Evolutionary conservation across 371 early-diverging fungal genomes (phyloP).

Genomic region (Rhizomucor miehei): DNA sequence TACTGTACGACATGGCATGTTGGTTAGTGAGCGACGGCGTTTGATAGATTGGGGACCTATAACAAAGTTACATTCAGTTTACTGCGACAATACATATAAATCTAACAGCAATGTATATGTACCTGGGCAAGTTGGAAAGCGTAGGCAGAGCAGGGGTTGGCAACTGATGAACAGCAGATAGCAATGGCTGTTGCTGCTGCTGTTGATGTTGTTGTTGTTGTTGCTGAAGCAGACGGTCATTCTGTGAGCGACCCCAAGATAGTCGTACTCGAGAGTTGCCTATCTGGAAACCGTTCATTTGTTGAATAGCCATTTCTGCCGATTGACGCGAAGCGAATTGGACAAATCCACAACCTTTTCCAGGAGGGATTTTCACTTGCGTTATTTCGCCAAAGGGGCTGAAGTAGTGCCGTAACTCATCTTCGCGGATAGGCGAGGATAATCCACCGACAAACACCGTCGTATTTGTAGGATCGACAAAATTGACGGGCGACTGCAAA

Average conservation of each 20-base stretch:
- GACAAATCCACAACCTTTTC: slow-evolving; percentile 94
- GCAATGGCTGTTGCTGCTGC: neutral
- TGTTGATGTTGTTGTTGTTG: slow-evolving; percentile 11
- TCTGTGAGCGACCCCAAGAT: slow-evolving; percentile 89
- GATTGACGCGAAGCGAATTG: slow-evolving; percentile 77
- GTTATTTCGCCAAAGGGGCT: slow-evolving; percentile 84
- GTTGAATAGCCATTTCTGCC: slow-evolving; percentile 86
- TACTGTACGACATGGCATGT: neutral
- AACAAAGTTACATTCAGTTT: too few relatives aligned
- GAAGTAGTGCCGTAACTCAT: slow-evolving; percentile 78
- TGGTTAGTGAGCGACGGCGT: too few relatives aligned
- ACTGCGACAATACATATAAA: too few relatives aligned
- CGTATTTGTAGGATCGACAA: slow-evolving; percentile 85
- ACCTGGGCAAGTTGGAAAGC: too few relatives aligned
- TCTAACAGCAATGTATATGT: too few relatives aligned
- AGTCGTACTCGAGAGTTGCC: slow-evolving; percentile 82
- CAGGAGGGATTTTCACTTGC: slow-evolving; percentile 90
- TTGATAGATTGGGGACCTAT: too few relatives aligned
- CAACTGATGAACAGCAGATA: neutral
- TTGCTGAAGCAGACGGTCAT: slow-evolving; percentile 26
- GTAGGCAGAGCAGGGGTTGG: neutral
- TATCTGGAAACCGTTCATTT: slow-evolving; percentile 84
- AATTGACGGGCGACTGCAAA: slow-evolving; percentile 39
- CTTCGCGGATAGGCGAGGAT: slow-evolving; percentile 74
- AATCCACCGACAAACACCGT: slow-evolving; percentile 95